Base-by-base conservation (phyloP, 192 early-diverging fungal species). In the Mortierella claussenii region DNA sequence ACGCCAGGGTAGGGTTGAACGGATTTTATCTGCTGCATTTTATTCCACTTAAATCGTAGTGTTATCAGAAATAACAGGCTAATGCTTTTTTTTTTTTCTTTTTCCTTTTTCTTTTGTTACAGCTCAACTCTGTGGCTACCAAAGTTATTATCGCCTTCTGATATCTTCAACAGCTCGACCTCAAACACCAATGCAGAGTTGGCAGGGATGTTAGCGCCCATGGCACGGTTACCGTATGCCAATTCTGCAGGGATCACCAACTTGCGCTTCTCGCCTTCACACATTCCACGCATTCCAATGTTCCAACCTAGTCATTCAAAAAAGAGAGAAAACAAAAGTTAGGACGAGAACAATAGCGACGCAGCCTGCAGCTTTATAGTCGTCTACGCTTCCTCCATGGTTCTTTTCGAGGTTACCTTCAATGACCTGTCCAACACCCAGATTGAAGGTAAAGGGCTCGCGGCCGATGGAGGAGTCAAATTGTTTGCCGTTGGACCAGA, bases 161-260 rank as follows among this genome's bases (percentile, higher is more conserved):
- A n/a, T n/a, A n/a, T 92, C 43, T 66, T 80, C 53, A 95, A 56
- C 13, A 93, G 66, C 62, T 93, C 90, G 4, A 93, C 91, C 36
- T 95, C 94, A 66, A 95, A 94, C 18, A 94, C 90, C 28, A 95
- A 83, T 32, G 91, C 89, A 2, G 92, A 60, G 45, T 76, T 76
- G 55, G 73, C 64, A 17, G 79, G 76, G 44, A 80, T 78, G 21
- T 37, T 28, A 0, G 67, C 79, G 57, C 86, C 85, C 40, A 54
- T 63, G 24, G 74, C 80, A n/a, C 87, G 83, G n/a, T 80, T 65
- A 23, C 89, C 89, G 36, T 85, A 80, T 9, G 82, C 88, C 37
- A 95, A 74, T 18, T 82, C 23, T 33, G 92, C 60, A 12, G 93
- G 93, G 67, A 95, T 94, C 10, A 83, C 78, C 49, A 95, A 67